A percentile compares a stretch with the other conserved stretches of the same genome.
Evolutionary conservation across 2,329 filamentous ascomycete genomes (phyloP).

Genomic region (Camptophora hylomeconis): DNA sequence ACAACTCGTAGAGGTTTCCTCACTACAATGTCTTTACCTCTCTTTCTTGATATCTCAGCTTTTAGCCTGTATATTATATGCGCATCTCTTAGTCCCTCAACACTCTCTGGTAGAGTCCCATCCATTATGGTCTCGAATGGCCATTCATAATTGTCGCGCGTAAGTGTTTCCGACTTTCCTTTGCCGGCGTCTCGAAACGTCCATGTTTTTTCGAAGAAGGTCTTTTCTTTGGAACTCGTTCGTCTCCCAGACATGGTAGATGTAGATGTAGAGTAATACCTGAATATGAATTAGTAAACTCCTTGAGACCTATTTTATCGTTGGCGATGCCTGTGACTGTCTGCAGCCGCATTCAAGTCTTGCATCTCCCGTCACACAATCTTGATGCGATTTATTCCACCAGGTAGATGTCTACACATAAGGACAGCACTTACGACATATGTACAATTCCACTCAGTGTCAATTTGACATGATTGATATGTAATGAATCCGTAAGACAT

Average conservation of each 20-base stretch:
- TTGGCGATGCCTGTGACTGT: conserved; percentile 12
- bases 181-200: conserved; percentile 46
- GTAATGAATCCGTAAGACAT: conserved; percentile 55
- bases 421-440: conserved; percentile 52
- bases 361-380: conserved; percentile 1
- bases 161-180: conserved; percentile 42
- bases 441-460: conserved; percentile 58
- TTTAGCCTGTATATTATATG: conserved; percentile 86
- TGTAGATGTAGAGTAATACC: conserved; percentile 17
- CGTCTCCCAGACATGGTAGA: conserved; percentile 19
- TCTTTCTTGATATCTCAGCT: conserved; percentile 79
- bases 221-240: conserved; percentile 23
- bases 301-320: no score
- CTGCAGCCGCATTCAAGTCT: conserved; percentile 23
- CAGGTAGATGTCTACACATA: conserved; percentile 5
- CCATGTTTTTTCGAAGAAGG: conserved; percentile 59
- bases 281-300: no score
- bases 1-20: conserved; percentile 69
- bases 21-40: conserved; percentile 73
- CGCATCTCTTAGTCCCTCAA: conserved; percentile 77
- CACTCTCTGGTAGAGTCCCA: conserved; percentile 61
- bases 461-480: conserved; percentile 60
- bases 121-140: conserved; percentile 65
- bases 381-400: conserved; percentile 1
- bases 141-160: conserved; percentile 70